A percentile compares a stretch with the other conserved stretches of the same genome.
Evolutionary conservation across 176 grass and related monocot genomes (phyloP).

Genomic region (Elymus sibiricus): DNA sequence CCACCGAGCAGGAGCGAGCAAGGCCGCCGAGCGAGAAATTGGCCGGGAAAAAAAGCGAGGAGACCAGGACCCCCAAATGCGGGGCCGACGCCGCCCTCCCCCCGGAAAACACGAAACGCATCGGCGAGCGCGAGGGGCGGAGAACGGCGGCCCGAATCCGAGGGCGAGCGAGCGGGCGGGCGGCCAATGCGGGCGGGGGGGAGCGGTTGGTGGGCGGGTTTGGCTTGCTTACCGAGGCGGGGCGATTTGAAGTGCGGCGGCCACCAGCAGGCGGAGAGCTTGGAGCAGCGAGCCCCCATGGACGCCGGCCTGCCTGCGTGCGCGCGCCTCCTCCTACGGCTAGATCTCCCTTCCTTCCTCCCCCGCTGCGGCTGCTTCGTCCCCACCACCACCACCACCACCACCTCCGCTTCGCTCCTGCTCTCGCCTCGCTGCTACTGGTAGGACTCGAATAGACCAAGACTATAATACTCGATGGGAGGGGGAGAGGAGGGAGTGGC

Average conservation of each 20-base stretch:
- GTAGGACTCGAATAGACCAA: slow-evolving; percentile 47
- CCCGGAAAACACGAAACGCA: not conserved
- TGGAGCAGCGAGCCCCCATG: slow-evolving; percentile 86
- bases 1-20: not conserved
- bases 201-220: not conserved
- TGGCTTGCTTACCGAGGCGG: slow-evolving; percentile 30
- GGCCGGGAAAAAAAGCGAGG: slow-evolving; percentile 1
- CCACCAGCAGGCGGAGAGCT: slow-evolving; percentile 70
- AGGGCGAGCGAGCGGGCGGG: too few species aligned
- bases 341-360: slow-evolving; percentile 31
- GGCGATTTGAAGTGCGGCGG: slow-evolving; percentile 66
- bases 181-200: too few species aligned
- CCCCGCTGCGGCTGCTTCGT: slow-evolving; percentile 13
- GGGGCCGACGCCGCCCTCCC: not conserved
- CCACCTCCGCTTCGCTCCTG: not conserved
- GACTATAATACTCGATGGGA: slow-evolving; percentile 34
- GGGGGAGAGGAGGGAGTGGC: not conserved
- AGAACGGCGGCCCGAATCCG: not conserved
- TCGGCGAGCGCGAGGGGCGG: not conserved
- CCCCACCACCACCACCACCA: slow-evolving; percentile 13
- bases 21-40: not conserved
- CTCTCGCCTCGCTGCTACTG: slow-evolving; percentile 26
- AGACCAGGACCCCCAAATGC: slow-evolving; percentile 46
- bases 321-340: not conserved
- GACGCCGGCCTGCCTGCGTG: not conserved